Evolutionary conservation across 2,329 filamentous ascomycete genomes (phyloP), one percentile per base, ranked within the genome.

Genomic region (Arthrobotrys pseudoclavata): DNA sequence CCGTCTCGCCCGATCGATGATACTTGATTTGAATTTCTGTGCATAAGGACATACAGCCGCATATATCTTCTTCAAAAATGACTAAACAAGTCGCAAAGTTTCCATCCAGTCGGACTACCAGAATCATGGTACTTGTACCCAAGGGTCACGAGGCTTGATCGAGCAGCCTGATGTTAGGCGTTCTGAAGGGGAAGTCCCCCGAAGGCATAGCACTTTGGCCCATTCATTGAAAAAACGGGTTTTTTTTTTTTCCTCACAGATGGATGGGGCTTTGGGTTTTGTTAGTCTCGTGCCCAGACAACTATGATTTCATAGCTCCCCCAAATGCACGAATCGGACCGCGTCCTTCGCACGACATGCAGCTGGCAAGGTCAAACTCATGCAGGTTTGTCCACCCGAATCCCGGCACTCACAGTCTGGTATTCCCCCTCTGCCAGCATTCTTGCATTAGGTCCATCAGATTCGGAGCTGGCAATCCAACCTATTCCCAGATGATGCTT

Each of bases 311-410:
- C 74, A 77, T 77, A 68, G 52, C 50, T 52, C 50, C 15, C 24
- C n/a, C n/a, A 71, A 68, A 62, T 62, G 67, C 61, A 77, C 74
- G 74, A 77, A 77, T 71, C 74, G 74, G 74, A 71, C 74, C 47
- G 67, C 74, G 61, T 37, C 74, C 74, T 71, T 77, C n/a, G 60
- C 55, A 61, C 67, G 50, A 68, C 45, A 34, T 71, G 50, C 61
- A 60, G 26, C 18, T 77, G 74, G 62, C 52, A 55, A 66, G 45
- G 47, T 40, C 6, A 55, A 66, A 42, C 26, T 70, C 52, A 76
- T 76, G 72, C 72, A 70, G 60, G 72, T 70, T 67, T 76, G 72
- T 66, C 72, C 72, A 76, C 45, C 72, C 66, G 72, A 70, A 70
- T 67, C 72, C 72, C 72, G 74, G 67, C 74, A 61, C 67, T 67